phyloP scores from a whole-genome alignment of 805 yeast species.

The Starmerella apis region DNA sequence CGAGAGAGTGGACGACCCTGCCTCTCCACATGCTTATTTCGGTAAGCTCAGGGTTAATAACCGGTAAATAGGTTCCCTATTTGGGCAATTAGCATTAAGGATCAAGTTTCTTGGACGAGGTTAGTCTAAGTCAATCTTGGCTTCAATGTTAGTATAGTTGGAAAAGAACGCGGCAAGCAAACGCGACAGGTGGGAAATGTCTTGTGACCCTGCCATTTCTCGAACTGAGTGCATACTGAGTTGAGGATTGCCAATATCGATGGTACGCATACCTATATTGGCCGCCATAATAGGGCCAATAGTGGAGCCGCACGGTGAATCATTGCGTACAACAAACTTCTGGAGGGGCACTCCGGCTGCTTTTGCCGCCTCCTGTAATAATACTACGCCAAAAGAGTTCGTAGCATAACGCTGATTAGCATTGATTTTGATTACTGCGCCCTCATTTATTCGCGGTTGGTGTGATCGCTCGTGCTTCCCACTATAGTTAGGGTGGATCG shows the following conservation, averaged over 20 bases:
- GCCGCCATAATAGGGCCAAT: constrained; percentile 91
- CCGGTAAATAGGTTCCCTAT: background rate
- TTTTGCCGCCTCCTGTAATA: constrained; percentile 63
- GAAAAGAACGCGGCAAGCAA: constrained; percentile 54
- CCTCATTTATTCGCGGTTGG: constrained; percentile 70
- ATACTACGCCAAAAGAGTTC: constrained; percentile 76
- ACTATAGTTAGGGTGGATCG: constrained; percentile 85
- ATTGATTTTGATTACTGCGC: constrained; percentile 87
- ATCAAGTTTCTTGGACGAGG: background rate
- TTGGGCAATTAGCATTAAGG: background rate
- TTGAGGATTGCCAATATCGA: constrained; percentile 87
- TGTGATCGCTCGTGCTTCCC: constrained; percentile 66
- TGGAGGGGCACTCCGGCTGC: constrained; percentile 69
- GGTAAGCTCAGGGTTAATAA: constrained; percentile 2
- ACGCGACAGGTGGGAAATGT: constrained; percentile 50
- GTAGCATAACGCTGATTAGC: constrained; percentile 95
- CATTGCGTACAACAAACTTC: constrained; percentile 84
- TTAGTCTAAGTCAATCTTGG: constrained; percentile 11
- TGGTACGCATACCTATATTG: constrained; percentile 72
- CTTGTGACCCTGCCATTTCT: constrained; percentile 78
- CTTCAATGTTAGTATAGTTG: constrained; percentile 16
- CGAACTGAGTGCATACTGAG: constrained; percentile 88
- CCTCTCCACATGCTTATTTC: background rate
- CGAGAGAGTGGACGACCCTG: background rate
- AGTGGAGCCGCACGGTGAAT: constrained; percentile 90